These are phyloP conservation scores for Rhodamnia argentea DNA, from an alignment of 345 rosid species.

Conservation along the genomic window DNA sequence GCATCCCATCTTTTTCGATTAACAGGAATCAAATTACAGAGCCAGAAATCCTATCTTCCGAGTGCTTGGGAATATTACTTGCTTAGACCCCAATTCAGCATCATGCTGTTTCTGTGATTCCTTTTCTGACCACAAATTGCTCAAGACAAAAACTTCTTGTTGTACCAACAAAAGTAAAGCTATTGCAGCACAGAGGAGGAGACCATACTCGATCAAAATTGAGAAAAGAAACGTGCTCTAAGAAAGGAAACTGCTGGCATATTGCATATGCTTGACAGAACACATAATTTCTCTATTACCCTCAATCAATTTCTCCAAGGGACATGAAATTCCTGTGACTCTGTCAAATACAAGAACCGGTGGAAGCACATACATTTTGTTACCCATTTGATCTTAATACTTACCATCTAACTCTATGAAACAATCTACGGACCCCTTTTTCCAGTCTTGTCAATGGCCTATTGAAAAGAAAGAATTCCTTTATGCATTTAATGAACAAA, in stretches of 20 bases:
- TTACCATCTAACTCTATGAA: not conserved
- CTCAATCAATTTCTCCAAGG: not conserved
- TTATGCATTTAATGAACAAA: not conserved
- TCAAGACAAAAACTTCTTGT: not conserved
- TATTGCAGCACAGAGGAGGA: not conserved
- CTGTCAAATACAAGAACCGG: not conserved
- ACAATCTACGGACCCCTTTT: not conserved
- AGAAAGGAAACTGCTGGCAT: not conserved
- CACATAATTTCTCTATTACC: not conserved
- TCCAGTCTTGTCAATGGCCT: not conserved
- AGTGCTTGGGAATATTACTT: not conserved
- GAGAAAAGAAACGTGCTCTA: not conserved
- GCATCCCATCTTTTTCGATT: not conserved
- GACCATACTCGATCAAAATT: not conserved
- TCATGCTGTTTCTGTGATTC: not conserved
- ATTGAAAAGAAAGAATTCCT: not conserved
- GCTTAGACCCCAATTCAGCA: not conserved
- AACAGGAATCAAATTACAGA: not conserved
- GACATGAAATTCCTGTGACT: not conserved
- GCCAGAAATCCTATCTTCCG: not conserved
- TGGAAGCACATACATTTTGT: not conserved
- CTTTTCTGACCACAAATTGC: not conserved
- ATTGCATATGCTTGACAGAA: not conserved
- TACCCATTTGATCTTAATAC: not conserved
- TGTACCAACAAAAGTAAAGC: not conserved